Evolutionary conservation across 176 grass and related monocot genomes (phyloP).

Genomic region (Tuctoria greenei): DNA sequence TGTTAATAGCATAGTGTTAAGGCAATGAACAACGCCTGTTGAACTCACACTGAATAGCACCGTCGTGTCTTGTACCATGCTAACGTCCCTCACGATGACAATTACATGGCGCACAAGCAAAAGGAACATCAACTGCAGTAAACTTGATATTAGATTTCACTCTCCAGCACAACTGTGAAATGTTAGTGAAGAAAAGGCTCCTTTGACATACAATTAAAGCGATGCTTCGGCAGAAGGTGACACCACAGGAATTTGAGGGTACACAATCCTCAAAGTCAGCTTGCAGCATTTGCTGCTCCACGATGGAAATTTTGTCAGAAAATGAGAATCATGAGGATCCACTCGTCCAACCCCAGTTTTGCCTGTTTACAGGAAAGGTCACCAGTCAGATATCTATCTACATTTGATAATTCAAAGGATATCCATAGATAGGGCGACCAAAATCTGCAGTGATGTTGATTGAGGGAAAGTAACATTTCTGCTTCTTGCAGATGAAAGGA

Average conservation of each 20-base stretch:
- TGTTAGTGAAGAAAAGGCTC: neutral
- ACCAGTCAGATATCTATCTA: slow-evolving; percentile 18
- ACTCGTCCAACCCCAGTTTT: slow-evolving; percentile 70
- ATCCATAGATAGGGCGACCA: slow-evolving; percentile 1
- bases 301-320: slow-evolving; percentile 83
- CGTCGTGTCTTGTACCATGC: slow-evolving; percentile 77
- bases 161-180: neutral
- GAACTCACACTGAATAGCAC: slow-evolving; percentile 82
- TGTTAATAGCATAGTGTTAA: neutral
- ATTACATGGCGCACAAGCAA: slow-evolving; percentile 78
- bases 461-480: neutral
- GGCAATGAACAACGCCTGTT: neutral
- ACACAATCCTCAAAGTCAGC: slow-evolving; percentile 83
- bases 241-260: slow-evolving; percentile 52
- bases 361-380: slow-evolving; percentile 40
- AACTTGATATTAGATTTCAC: neutral
- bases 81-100: slow-evolving; percentile 72
- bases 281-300: slow-evolving; percentile 82
- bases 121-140: slow-evolving; percentile 79
- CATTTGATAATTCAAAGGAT: neutral
- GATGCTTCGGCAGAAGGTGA: slow-evolving; percentile 74
- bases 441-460: slow-evolving; percentile 4
- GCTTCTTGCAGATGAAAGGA: neutral
- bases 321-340: slow-evolving; percentile 80
- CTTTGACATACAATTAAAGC: slow-evolving; percentile 62